These are phyloP conservation scores for Trichoderma sp. DNA, from an alignment of 2,329 filamentous ascomycete species.

Conservation along the genomic window DNA sequence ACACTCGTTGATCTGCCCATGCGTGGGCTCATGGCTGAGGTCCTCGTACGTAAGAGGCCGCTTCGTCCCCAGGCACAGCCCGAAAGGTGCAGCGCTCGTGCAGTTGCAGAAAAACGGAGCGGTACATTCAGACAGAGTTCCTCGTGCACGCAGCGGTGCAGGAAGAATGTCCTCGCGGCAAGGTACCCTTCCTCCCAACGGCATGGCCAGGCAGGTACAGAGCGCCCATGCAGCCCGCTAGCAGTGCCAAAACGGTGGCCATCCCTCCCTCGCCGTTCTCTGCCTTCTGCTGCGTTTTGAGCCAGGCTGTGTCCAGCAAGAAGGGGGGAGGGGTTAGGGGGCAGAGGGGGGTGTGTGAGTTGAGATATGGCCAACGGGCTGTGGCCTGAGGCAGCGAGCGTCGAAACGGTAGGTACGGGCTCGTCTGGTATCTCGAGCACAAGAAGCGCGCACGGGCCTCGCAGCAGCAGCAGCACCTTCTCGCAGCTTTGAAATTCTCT, in stretches of 20 bases:
- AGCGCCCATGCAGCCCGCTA: constrained; percentile 30
- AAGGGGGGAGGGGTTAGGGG: no score
- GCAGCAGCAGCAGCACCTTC: no score
- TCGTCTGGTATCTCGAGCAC: no score
- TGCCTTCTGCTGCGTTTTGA: neutral
- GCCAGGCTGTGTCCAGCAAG: neutral
- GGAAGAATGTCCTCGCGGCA: neutral
- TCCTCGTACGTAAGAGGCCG: constrained; percentile 31
- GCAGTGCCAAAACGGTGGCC: constrained; percentile 33
- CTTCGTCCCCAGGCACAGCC: constrained; percentile 32
- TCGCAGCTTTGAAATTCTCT: neutral
- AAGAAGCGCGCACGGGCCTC: no score
- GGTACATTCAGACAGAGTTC: no score
- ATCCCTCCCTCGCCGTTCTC: neutral
- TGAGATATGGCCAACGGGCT: no score
- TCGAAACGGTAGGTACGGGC: no score
- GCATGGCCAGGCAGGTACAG: constrained; percentile 38
- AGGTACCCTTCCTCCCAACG: constrained; percentile 38
- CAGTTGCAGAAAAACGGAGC: no score
- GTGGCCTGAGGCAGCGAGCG: no score
- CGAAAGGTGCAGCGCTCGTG: no score
- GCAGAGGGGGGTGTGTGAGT: neutral
- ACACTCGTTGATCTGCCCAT: neutral
- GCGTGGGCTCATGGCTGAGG: neutral
- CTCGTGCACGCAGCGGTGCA: no score